These are phyloP conservation scores for Ceratocystis lukuohia DNA, from an alignment of 2,329 filamentous ascomycete genomes.

Conservation along the genomic window DNA sequence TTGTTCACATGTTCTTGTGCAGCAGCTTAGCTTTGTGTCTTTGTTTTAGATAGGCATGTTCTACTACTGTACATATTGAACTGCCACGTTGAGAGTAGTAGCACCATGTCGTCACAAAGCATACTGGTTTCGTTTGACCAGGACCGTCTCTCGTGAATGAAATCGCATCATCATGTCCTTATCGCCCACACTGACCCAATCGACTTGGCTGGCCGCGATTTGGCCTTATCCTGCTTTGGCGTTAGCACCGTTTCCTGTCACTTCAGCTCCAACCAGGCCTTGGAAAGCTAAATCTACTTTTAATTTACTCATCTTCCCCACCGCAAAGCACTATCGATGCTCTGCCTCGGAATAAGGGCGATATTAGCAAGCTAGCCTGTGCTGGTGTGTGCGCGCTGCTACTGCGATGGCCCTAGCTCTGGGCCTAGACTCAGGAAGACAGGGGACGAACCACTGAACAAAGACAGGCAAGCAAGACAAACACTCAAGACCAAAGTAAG, in stretches of 20 bases:
- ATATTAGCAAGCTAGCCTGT: background rate
- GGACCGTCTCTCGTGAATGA: background rate
- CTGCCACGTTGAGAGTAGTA: background rate
- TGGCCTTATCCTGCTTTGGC: background rate
- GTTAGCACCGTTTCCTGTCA: background rate
- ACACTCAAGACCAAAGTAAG: background rate
- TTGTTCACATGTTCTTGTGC: too few species aligned
- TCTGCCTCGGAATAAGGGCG: too few species aligned
- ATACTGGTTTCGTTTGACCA: background rate
- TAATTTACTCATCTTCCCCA: background rate
- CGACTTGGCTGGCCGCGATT: background rate
- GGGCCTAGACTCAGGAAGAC: background rate
- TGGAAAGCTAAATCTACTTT: background rate
- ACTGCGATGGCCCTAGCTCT: background rate
- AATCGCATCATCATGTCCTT: background rate
- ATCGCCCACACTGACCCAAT: too few species aligned
- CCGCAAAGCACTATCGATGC: too few species aligned
- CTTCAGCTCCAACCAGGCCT: slow-evolving; percentile 3
- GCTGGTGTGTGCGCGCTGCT: background rate
- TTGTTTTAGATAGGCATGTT: too few species aligned
- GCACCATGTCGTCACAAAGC: background rate
- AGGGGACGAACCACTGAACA: background rate
- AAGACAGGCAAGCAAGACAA: background rate
- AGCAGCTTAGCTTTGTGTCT: too few species aligned
- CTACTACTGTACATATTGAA: too few species aligned